Evolutionary conservation across 495 filamentous ascomycete species (phyloP).

Genomic region (Lasiosphaeria ovina): DNA sequence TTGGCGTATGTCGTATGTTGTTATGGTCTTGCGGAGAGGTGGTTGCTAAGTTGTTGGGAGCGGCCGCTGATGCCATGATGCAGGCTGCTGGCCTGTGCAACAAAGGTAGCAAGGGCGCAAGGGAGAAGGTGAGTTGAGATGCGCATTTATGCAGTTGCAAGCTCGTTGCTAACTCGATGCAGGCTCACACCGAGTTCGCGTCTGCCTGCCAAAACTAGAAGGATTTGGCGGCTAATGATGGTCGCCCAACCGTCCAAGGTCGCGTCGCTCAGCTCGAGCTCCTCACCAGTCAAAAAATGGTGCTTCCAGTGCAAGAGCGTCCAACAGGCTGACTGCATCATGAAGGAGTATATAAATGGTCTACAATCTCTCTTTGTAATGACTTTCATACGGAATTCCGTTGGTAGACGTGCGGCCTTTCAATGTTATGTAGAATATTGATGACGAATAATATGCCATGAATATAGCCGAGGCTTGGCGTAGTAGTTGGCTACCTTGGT

Average conservation of each 20-base stretch:
- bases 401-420: too few species aligned
- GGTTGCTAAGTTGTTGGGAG: not conserved
- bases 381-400: too few species aligned
- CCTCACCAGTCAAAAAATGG: slow-evolving; percentile 66
- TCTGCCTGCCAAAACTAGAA: not conserved
- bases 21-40: not conserved
- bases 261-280: not conserved
- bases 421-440: too few species aligned
- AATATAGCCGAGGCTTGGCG: not conserved
- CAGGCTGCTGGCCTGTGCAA: not conserved
- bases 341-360: slow-evolving; percentile 10
- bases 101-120: not conserved
- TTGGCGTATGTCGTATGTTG: not conserved
- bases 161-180: not conserved
- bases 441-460: too few species aligned
- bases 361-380: too few species aligned
- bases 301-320: slow-evolving; percentile 67
- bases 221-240: not conserved
- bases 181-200: not conserved
- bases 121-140: not conserved
- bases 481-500: not conserved
- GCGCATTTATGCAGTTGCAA: not conserved
- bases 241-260: not conserved
- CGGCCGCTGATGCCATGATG: not conserved
- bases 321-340: slow-evolving; percentile 46